Conservation (phyloP, 805 yeast genomes). For the Kazachstania africana region DNA sequence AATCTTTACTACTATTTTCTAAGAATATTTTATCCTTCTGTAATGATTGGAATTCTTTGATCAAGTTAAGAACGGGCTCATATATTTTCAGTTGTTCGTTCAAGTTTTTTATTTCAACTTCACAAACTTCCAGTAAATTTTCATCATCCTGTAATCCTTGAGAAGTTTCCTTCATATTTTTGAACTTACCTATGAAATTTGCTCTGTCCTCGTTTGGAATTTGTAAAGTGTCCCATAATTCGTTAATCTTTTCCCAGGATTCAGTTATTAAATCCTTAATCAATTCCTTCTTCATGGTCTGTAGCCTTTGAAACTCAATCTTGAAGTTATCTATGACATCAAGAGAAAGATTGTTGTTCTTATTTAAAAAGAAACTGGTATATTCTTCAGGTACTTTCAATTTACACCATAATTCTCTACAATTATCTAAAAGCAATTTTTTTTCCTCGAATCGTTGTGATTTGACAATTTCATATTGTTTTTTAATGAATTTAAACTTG, state of each 20-base stretch:
- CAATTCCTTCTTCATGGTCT: slow-evolving; percentile 46
- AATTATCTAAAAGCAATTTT: slow-evolving; percentile 27
- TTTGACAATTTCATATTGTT: background rate
- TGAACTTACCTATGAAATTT: slow-evolving; percentile 32
- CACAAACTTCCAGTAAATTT: slow-evolving; percentile 48
- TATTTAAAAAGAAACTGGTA: slow-evolving; percentile 29
- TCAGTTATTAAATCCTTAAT: slow-evolving; percentile 59
- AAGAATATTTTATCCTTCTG: slow-evolving; percentile 50
- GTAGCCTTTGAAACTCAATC: slow-evolving; percentile 45
- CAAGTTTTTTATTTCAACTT: slow-evolving; percentile 44
- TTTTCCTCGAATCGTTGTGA: slow-evolving; percentile 21
- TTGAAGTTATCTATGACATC: slow-evolving; percentile 39
- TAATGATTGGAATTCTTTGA: slow-evolving; percentile 43
- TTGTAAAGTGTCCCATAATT: slow-evolving; percentile 51
- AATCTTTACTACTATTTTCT: slow-evolving; percentile 62
- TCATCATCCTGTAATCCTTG: slow-evolving; percentile 39
- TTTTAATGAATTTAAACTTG: background rate
- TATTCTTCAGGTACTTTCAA: slow-evolving; percentile 37
- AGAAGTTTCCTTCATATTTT: slow-evolving; percentile 6
- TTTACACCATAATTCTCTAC: slow-evolving; percentile 44
- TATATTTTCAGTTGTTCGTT: slow-evolving; percentile 38
- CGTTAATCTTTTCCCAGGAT: slow-evolving; percentile 45
- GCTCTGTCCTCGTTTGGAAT: slow-evolving; percentile 41
- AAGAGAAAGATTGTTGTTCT: slow-evolving; percentile 37
- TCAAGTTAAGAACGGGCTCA: slow-evolving; percentile 43